Conservation (phyloP, 331 rosid species). For the Quercus tomentella region DNA sequence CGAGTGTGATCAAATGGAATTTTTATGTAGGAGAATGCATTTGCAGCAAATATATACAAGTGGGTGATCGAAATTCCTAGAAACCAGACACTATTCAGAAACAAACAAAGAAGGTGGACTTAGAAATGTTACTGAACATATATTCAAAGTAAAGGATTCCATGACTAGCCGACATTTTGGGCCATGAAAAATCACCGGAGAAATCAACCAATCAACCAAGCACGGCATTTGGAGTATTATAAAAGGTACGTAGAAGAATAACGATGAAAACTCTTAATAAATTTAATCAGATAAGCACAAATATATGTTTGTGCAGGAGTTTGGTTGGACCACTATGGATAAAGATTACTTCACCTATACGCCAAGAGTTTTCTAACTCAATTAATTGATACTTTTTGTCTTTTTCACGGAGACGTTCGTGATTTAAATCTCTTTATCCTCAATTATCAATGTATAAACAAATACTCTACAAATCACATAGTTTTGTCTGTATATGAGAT, state of each 20-base stretch:
- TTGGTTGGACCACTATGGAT: too few species aligned
- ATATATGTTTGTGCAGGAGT: neutral
- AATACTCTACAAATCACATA: neutral
- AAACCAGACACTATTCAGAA: neutral
- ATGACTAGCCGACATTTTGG: conserved; percentile 15
- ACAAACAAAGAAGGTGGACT: neutral
- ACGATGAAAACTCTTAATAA: neutral
- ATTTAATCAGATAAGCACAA: neutral
- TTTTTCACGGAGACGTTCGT: fast-evolving
- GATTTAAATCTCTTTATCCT: too few species aligned
- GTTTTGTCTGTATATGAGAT: neutral
- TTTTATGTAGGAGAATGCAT: neutral
- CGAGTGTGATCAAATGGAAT: neutral
- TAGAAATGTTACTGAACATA: neutral
- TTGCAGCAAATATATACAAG: neutral
- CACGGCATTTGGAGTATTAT: neutral
- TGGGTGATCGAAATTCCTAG: neutral
- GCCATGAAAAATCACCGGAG: neutral
- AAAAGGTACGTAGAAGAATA: neutral
- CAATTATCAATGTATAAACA: too few species aligned
- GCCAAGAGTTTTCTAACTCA: too few species aligned
- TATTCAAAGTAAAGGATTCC: neutral
- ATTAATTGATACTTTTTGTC: too few species aligned
- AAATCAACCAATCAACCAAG: neutral
- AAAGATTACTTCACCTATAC: too few species aligned